A percentile compares a stretch with the other conserved stretches of the same genome.
phyloP scores from a whole-genome alignment of 306 rosid species.

The Cicer chorassanicum region DNA sequence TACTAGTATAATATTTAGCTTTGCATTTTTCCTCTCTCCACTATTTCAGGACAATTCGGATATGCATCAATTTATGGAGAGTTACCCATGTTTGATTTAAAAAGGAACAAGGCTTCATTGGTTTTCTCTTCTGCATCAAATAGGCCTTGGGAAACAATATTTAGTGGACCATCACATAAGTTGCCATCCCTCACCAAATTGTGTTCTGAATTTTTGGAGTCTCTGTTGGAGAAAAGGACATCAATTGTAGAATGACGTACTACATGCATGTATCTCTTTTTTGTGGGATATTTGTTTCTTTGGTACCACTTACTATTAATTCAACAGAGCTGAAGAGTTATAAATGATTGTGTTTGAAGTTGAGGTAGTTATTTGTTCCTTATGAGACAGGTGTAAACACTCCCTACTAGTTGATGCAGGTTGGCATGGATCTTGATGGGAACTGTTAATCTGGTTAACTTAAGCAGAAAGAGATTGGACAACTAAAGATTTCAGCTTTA shows the following conservation, averaged over 20 bases:
- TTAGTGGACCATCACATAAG: conserved; percentile 74
- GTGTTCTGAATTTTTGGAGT: conserved; percentile 78
- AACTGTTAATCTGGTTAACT: conserved; percentile 37
- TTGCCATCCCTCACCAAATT: conserved; percentile 87
- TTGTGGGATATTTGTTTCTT: conserved; percentile 31
- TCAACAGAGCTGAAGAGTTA: conserved; percentile 25
- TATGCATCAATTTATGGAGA: conserved; percentile 78
- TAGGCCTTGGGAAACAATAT: conserved; percentile 90
- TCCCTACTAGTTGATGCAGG: conserved; percentile 8
- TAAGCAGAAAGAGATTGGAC: conserved; percentile 32
- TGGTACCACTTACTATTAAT: conserved; percentile 10
- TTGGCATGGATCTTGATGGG: conserved; percentile 32
- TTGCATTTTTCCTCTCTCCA: background rate
- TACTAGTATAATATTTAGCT: background rate
- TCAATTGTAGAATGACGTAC: conserved; percentile 53
- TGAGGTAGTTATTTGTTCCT: conserved; percentile 31
- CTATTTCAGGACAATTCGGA: conserved; percentile 68
- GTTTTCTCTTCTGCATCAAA: conserved; percentile 64
- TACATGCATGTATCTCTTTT: conserved; percentile 1
- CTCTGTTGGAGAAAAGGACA: conserved; percentile 70
- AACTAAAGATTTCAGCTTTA: conserved; percentile 38
- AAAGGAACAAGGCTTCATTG: conserved; percentile 48
- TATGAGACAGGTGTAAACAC: background rate
- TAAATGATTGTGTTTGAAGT: conserved; percentile 27
- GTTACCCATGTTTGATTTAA: conserved; percentile 63